A percentile compares a stretch with the other conserved stretches of the same genome.
These are phyloP conservation scores for Aspergillus homomorphus DNA, from an alignment of 495 filamentous ascomycete genomes.

Conservation along the genomic window DNA sequence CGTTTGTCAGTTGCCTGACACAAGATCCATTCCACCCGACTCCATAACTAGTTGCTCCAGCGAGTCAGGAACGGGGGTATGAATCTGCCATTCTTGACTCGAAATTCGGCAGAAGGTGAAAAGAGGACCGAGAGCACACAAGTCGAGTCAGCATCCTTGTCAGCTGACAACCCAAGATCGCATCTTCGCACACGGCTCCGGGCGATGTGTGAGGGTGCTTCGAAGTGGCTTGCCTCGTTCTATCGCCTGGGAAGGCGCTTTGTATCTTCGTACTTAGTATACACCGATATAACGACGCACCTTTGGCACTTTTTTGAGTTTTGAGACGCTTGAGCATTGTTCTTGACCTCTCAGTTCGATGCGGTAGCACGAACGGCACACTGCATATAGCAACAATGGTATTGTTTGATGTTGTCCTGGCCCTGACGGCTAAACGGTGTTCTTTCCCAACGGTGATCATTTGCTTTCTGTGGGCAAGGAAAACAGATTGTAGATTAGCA, in stretches of 20 bases:
- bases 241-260: background rate
- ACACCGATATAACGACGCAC: background rate
- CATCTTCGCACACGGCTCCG: background rate
- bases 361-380: constrained; percentile 2
- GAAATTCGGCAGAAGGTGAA: background rate
- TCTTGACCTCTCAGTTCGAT: background rate
- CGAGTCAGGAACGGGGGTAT: background rate
- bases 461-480: background rate
- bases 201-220: background rate
- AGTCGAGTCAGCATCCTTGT: background rate
- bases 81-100: too few relatives aligned
- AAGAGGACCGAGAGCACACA: background rate
- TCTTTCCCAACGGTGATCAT: background rate
- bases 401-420: background rate
- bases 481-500: constrained; percentile 3
- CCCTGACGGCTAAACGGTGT: background rate
- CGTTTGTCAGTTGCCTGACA: background rate
- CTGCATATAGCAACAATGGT: constrained; percentile 3
- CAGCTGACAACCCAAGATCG: background rate
- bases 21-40: background rate
- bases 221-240: background rate
- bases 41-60: background rate
- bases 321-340: background rate
- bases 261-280: background rate
- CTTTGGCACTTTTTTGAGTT: background rate